Evolutionary conservation across 495 filamentous ascomycete species (phyloP), one percentile per base, ranked within the genome.

Genomic region (Neurospora sp.): DNA sequence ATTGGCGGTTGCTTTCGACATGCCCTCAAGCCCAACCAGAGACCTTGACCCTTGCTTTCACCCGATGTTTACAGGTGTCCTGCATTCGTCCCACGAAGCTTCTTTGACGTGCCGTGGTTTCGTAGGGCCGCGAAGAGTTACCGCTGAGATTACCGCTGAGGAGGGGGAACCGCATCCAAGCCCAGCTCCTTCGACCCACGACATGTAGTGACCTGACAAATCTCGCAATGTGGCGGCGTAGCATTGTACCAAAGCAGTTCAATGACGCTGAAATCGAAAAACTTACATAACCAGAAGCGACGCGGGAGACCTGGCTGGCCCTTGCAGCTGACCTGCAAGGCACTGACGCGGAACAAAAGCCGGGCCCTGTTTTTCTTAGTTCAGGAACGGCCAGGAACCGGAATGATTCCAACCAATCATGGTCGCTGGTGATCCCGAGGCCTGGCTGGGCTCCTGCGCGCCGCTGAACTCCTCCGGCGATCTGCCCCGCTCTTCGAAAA

Each of bases 251-350:
- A 14, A 27, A 22, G 16, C 18, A 18, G 16, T 70, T 72, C 72
- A 76, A 35, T 27, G 68, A 70, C 70, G 41, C 37, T 45, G 22
- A 20, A n/a, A 70, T 40, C 40, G 61, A 65, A 65, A 61, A 65
- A 8, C 14, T 65, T 65, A 16, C 14, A 35, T 65, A 27, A 65
- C 53, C 53, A 65, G 53, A 65, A 65, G 27, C 53, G 27, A 65
- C 53, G 53, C 27, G 53, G 53, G 53, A 65, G 44, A 39, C 42
- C 27, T 73, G 75, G 75, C 27, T 73, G 75, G 75, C 75, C 75
- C 75, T 75, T 77, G 75, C 75, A 77, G 48, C 35, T 37, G 45
- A 42, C 45, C 74, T 77, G 75, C 75, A 77, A 75, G 75, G 75
- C 70, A 77, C 74, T 65, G 40, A 45, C 68, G 69, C 70, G 72